Evolutionary conservation across 2,329 filamentous ascomycete genomes (phyloP).

Genomic region (Xylariaceae sp.): DNA sequence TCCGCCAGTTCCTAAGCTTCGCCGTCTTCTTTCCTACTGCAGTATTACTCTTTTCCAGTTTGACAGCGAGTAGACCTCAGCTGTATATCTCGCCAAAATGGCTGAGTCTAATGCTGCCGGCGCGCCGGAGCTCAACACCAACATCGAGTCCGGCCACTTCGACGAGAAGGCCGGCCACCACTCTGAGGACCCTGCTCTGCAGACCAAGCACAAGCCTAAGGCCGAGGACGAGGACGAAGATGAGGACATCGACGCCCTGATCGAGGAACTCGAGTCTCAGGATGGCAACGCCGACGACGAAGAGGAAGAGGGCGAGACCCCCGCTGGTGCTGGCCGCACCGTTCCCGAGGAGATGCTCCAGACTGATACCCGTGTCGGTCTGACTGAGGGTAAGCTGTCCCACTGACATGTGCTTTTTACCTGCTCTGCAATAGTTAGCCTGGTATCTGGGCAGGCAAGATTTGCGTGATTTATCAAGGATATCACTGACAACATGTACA

Average conservation of each 20-base stretch:
- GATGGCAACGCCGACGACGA: conserved; percentile 67
- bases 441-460: no score
- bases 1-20: conserved; percentile 6
- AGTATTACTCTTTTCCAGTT: conserved; percentile 8
- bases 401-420: conserved; percentile 40
- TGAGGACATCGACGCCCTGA: conserved; percentile 81
- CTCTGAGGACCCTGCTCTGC: conserved; percentile 31
- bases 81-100: conserved; percentile 37
- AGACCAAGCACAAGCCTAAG: conserved; percentile 36
- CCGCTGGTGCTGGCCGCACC: conserved; percentile 48
- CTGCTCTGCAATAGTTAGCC: conserved; percentile 35
- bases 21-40: conserved; percentile 7
- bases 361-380: conserved; percentile 69
- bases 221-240: conserved; percentile 64
- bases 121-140: conserved; percentile 57
- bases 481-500: conserved; percentile 13
- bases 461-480: not conserved
- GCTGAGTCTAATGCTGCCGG: conserved; percentile 49
- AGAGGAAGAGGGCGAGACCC: conserved; percentile 51
- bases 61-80: conserved; percentile 18
- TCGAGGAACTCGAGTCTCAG: conserved; percentile 80
- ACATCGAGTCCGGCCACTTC: conserved; percentile 61
- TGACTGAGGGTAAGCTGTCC: conserved; percentile 61
- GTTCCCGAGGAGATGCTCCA: conserved; percentile 68
- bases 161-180: conserved; percentile 54